Evolutionary conservation across 2,329 filamentous ascomycete species (phyloP).

Genomic region (Scytalidium lignicola): DNA sequence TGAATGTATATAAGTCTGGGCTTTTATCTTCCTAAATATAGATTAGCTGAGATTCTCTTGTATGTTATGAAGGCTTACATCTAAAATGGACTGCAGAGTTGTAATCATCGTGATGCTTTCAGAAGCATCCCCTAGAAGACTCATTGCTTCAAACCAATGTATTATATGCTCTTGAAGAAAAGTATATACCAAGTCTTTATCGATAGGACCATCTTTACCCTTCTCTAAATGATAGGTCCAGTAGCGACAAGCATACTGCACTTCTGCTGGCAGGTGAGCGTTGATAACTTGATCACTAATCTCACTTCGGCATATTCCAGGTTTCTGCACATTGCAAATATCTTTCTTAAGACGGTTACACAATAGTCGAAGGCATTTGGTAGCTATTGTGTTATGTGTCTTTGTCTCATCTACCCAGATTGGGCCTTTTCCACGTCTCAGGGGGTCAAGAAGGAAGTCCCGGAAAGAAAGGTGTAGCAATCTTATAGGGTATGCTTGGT

Average conservation of each 20-base stretch:
- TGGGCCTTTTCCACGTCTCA: slow-evolving; percentile 15
- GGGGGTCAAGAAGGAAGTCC: slow-evolving; percentile 9
- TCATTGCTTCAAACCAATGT: too few species aligned
- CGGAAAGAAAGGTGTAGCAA: slow-evolving; percentile 1
- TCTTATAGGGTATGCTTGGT: not conserved
- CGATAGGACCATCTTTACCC: slow-evolving; percentile 19
- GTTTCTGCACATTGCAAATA: slow-evolving; percentile 29
- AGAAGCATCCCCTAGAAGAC: too few species aligned
- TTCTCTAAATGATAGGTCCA: slow-evolving; percentile 30
- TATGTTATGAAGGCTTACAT: too few species aligned
- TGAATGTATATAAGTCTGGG: not conserved
- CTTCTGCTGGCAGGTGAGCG: slow-evolving; percentile 20
- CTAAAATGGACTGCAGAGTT: too few species aligned
- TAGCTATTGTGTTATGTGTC: slow-evolving; percentile 27
- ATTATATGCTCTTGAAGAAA: too few species aligned
- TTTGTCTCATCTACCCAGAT: slow-evolving; percentile 33
- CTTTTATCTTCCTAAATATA: too few species aligned
- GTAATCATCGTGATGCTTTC: too few species aligned
- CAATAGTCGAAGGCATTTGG: slow-evolving; percentile 33
- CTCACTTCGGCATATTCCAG: slow-evolving; percentile 18
- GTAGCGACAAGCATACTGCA: slow-evolving; percentile 36
- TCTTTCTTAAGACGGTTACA: slow-evolving; percentile 28
- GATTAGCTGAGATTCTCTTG: not conserved
- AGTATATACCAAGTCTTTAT: too few species aligned
- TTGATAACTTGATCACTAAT: slow-evolving; percentile 19